Base-by-base conservation (phyloP, 345 rosid species). In the Isatis tinctoria region DNA sequence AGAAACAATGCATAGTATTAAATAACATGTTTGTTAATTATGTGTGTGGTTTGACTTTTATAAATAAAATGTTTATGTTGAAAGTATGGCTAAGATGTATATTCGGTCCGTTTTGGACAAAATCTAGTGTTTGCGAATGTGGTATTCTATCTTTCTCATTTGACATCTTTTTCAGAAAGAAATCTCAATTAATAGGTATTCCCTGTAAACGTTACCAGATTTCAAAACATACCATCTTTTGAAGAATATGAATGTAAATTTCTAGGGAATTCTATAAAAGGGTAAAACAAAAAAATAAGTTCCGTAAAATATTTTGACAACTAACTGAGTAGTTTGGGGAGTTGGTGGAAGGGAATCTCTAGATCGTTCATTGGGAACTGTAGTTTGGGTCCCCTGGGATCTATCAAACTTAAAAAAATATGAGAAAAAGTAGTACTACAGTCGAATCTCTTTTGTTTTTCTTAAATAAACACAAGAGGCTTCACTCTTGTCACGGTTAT, bases 321-420 rank as follows among this genome's bases (percentile, higher is more conserved):
- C n/a, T 24, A 51, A 51, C 11, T 51, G 30, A 22, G 32, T 57
- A 58, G 26, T 66, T 6, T 5, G 44, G 16, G 13, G 68, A 60
- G 69, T 60, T 22, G 79, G 70, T 75, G 74, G 64, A 67, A 67
- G 16, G 69, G 70, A 75, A 75, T 75, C 74, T 75, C 52, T 41
- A 75, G 79, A 75, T 75, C 40, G 70, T 10, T 43, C 65, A 69
- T 75, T 2, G 79, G 79, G 70, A 41, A 6, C 2, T 44, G 18
- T 22, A 20, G 52, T 22, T 69, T 27, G 73, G 69, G 74, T 60
- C 62, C 73, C 54, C 12, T 8, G 70, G 70, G 79, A 75, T 75
- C 79, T 69, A 60, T 20, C 44, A 68, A 28, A 62, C 17, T 6
- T 13, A n/a, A 41, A 39, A 37, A 36, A 6, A n/a, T 8, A 3